Evolutionary conservation across 2,329 filamentous ascomycete genomes (phyloP).

Genomic region (Calonectria honghensis): DNA sequence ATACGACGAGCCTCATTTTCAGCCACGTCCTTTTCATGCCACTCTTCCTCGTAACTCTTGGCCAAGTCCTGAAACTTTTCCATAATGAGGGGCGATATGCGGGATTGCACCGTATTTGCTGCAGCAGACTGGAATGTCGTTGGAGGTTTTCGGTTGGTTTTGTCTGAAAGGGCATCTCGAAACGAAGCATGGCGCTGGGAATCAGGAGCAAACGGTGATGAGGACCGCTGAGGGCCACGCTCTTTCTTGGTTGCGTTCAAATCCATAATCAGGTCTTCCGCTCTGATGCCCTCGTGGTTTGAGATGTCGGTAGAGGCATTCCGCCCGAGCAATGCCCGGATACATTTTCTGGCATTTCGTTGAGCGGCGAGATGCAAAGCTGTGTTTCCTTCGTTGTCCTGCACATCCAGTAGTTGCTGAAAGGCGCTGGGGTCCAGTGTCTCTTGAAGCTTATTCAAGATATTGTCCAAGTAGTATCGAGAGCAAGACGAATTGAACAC

Average conservation of each 20-base stretch:
- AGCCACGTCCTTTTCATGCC: slow-evolving; percentile 82
- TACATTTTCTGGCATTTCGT: slow-evolving; percentile 91
- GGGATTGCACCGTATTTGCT: slow-evolving; percentile 81
- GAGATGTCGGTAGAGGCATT: slow-evolving; percentile 89
- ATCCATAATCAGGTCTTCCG: slow-evolving; percentile 87
- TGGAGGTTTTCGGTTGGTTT: slow-evolving; percentile 63
- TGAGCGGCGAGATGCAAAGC: slow-evolving; percentile 85
- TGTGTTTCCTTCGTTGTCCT: slow-evolving; percentile 92
- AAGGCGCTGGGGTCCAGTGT: slow-evolving; percentile 85
- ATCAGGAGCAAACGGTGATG: slow-evolving; percentile 80
- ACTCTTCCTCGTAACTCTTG: slow-evolving; percentile 83
- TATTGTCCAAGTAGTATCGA: slow-evolving; percentile 93
- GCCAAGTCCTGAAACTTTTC: slow-evolving; percentile 84
- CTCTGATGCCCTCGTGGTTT: slow-evolving; percentile 88
- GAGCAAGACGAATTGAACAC: slow-evolving; percentile 90
- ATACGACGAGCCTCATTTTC: slow-evolving; percentile 81
- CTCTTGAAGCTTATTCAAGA: slow-evolving; percentile 90
- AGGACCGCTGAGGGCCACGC: slow-evolving; percentile 83
- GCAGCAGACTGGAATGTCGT: slow-evolving; percentile 76
- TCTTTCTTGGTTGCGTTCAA: slow-evolving; percentile 82
- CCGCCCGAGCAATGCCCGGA: slow-evolving; percentile 85
- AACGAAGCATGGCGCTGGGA: slow-evolving; percentile 74
- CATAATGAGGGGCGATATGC: slow-evolving; percentile 80
- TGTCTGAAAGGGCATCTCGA: slow-evolving; percentile 69
- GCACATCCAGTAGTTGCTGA: slow-evolving; percentile 85